Conservation (phyloP, 108 stramenopile genomes). For the Seminavis robusta region DNA sequence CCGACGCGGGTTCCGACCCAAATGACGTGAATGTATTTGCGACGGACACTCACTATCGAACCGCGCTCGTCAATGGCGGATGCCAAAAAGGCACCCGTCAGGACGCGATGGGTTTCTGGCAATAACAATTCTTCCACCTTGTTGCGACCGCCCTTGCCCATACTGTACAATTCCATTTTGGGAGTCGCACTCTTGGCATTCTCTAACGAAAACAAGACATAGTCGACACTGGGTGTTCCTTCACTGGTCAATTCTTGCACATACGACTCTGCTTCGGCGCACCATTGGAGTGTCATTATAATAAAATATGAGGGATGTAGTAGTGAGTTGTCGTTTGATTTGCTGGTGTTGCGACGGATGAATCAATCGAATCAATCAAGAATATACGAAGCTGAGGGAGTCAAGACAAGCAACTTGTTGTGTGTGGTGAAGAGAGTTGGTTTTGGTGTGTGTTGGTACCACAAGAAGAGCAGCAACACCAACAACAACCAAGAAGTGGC, state of each 20-base stretch:
- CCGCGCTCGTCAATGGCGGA: conserved; percentile 11
- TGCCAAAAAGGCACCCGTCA: conserved; percentile 9
- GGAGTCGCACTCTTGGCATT: conserved; percentile 3
- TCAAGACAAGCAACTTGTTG: too few relatives aligned
- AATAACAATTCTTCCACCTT: not conserved
- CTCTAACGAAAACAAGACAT: conserved; percentile 7
- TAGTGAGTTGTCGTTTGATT: too few relatives aligned
- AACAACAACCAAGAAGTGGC: too few relatives aligned
- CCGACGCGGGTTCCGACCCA: conserved; percentile 5
- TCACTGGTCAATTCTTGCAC: not conserved
- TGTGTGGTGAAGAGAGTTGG: too few relatives aligned
- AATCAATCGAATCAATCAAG: too few relatives aligned
- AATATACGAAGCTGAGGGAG: too few relatives aligned
- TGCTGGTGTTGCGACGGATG: too few relatives aligned
- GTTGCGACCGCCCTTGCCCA: conserved; percentile 13
- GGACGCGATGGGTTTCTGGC: not conserved
- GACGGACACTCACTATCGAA: not conserved
- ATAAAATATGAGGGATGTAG: too few relatives aligned
- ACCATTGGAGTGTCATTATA: too few relatives aligned
- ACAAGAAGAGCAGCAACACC: too few relatives aligned
- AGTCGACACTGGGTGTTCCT: conserved; percentile 2
- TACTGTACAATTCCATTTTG: not conserved
- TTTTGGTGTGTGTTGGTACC: too few relatives aligned
- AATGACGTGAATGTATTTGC: conserved; percentile 14
- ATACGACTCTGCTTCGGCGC: too few relatives aligned